These are phyloP conservation scores for Paraphoma sp. DNA, from an alignment of 2,329 filamentous ascomycete species.

Conservation along the genomic window DNA sequence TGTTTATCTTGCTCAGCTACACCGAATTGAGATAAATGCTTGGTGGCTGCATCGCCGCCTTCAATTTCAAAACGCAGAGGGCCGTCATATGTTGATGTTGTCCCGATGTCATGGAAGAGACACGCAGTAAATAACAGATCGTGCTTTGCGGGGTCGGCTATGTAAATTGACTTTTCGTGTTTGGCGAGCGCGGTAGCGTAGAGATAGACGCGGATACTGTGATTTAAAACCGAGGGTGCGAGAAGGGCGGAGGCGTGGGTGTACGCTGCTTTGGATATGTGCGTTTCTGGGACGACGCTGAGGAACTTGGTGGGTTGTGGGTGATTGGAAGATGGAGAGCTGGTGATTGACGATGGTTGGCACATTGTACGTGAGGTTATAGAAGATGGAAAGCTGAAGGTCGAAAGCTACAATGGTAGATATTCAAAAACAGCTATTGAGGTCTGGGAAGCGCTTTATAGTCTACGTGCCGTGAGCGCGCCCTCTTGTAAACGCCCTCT, in stretches of 20 bases:
- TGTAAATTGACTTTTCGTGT: constrained; percentile 36
- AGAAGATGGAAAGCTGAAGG: not conserved
- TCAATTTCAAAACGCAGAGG: constrained; percentile 54
- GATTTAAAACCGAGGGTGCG: constrained; percentile 66
- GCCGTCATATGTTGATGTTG: constrained; percentile 54
- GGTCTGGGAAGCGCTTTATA: not conserved
- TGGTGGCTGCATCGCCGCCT: constrained; percentile 51
- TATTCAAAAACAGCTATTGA: not conserved
- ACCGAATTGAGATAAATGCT: constrained; percentile 33
- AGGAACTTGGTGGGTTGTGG: not conserved
- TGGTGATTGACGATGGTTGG: constrained; percentile 17
- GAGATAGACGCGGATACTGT: constrained; percentile 74
- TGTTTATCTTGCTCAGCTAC: constrained; percentile 37
- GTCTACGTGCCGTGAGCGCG: not conserved
- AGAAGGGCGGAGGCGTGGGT: constrained; percentile 60
- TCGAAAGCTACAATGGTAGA: no score
- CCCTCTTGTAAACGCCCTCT: not conserved
- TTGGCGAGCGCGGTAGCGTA: constrained; percentile 55
- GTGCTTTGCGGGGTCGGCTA: constrained; percentile 47
- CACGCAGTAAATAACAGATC: constrained; percentile 61
- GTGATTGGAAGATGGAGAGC: not conserved
- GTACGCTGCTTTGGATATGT: constrained; percentile 55
- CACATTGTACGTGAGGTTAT: constrained; percentile 17
- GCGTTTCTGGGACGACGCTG: constrained; percentile 51
- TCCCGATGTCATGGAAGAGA: constrained; percentile 78